Evolutionary conservation across 176 grass and related monocot genomes (phyloP), one percentile per base, ranked within the genome.

Genomic region (Areca catechu): DNA sequence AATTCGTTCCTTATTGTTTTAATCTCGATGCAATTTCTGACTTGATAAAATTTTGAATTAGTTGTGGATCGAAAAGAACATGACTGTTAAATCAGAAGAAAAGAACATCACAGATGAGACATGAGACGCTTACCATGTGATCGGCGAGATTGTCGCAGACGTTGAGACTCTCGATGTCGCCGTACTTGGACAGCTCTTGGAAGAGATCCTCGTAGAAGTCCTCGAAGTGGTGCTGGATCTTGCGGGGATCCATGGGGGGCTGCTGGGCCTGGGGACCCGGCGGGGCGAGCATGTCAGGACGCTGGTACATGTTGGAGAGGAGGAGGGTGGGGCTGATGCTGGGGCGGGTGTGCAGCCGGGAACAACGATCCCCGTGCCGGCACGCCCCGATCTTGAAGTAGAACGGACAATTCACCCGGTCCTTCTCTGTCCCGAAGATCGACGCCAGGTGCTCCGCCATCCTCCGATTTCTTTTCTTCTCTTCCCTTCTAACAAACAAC

Each of bases 351-450:
- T 70, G 67, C 9, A 70, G 67, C 0, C 67, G 67, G 16, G 67
- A 70, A 43, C 67, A 70, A 15, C 67, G 67, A 5, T 70, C 67
- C 15, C 67, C 67, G 55, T 70, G 67, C 22, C 67, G 29, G 47
- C 67, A 70, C 6, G 67, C 67, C 4, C 67, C 67, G 56, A 70
- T 70, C 67, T 70, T 70, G 67, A 70, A 70, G 67, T 70, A 70
- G 67, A 70, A 70, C 0, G 67, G 67, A 9, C 67, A 70, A 47
- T 70, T 70, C 21, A 70, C 67, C 16, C 67, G 67, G 20, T 70
- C 67, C 67, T 70, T 70, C 67, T 70, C 67, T 43, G 67, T 70
- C 22, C 67, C 67, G 50, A 70, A 70, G 37, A 70, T 70, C 37
- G 67, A 70, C 10, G 67, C 67, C 67, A 70, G 16, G 67, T 70